These are phyloP conservation scores for Boechera stricta DNA, from an alignment of 345 rosid species.

Conservation along the genomic window DNA sequence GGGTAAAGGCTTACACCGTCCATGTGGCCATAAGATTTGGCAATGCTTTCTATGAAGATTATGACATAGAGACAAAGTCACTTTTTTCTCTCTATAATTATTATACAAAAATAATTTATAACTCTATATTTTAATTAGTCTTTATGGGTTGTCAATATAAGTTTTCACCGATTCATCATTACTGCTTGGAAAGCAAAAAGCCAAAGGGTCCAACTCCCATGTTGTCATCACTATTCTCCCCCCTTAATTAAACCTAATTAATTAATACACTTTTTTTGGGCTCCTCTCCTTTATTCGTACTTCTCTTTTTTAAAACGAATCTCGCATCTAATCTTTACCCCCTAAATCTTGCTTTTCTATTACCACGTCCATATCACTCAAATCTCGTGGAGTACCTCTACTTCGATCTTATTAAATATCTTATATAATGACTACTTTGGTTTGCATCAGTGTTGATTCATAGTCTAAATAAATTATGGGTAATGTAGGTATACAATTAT, in stretches of 20 bases:
- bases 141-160: constrained; percentile 48
- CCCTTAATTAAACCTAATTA: constrained; percentile 32
- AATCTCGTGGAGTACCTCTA: constrained; percentile 27
- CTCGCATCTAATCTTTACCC: constrained; percentile 43
- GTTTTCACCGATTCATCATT: constrained; percentile 44
- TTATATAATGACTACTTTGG: neutral
- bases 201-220: constrained; percentile 47
- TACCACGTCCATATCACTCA: constrained; percentile 28
- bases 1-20: constrained; percentile 51
- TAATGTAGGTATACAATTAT: neutral
- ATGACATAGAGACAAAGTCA: constrained; percentile 51
- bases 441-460: neutral
- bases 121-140: constrained; percentile 27
- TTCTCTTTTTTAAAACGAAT: constrained; percentile 42
- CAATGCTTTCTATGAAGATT: constrained; percentile 49
- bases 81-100: constrained; percentile 39
- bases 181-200: constrained; percentile 45
- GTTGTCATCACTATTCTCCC: constrained; percentile 44
- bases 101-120: neutral
- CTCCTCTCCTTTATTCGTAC: constrained; percentile 47
- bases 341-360: constrained; percentile 44
- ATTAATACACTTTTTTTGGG: constrained; percentile 14
- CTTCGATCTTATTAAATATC: constrained; percentile 7
- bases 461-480: neutral
- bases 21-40: constrained; percentile 51